A percentile compares a stretch with the other conserved stretches of the same genome.
Evolutionary conservation across 257 asterid genomes (phyloP).

Genomic region (Knoxia roxburghii): DNA sequence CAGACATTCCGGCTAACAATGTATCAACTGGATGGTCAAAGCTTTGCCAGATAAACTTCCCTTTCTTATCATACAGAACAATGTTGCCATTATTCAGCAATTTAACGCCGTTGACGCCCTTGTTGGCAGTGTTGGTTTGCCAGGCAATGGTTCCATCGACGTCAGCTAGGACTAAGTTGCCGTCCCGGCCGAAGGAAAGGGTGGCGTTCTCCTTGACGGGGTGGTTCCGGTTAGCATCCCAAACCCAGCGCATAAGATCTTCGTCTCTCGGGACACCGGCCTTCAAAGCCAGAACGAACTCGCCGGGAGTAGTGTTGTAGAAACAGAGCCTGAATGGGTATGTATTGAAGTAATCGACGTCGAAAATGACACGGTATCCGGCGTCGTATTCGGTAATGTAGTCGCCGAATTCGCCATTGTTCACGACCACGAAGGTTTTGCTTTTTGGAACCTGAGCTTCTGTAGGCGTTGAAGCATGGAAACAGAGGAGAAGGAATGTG

Average conservation of each 20-base stretch:
- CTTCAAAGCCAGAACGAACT: neutral
- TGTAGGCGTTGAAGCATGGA: neutral
- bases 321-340: conserved; percentile 13
- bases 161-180: conserved; percentile 21
- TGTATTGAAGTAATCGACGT: neutral
- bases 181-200: conserved; percentile 17
- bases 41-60: conserved; percentile 20
- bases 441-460: conserved; percentile 12
- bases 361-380: conserved; percentile 1
- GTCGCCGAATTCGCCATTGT: conserved; percentile 11
- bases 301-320: conserved; percentile 20
- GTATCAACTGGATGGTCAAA: conserved; percentile 24
- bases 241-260: conserved; percentile 16
- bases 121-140: conserved; percentile 19
- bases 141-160: conserved; percentile 19
- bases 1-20: conserved; percentile 12
- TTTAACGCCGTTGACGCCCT: conserved; percentile 12
- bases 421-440: conserved; percentile 8
- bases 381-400: conserved; percentile 16
- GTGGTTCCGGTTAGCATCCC: conserved; percentile 22
- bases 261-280: conserved; percentile 9
- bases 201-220: conserved; percentile 25
- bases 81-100: conserved; percentile 15
- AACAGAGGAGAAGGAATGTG: neutral
- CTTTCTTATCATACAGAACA: conserved; percentile 10